A percentile compares a stretch with the other conserved stretches of the same genome.
phyloP scores from a whole-genome alignment of 2,329 filamentous ascomycete species.

The Dothideomycetes sp. region DNA sequence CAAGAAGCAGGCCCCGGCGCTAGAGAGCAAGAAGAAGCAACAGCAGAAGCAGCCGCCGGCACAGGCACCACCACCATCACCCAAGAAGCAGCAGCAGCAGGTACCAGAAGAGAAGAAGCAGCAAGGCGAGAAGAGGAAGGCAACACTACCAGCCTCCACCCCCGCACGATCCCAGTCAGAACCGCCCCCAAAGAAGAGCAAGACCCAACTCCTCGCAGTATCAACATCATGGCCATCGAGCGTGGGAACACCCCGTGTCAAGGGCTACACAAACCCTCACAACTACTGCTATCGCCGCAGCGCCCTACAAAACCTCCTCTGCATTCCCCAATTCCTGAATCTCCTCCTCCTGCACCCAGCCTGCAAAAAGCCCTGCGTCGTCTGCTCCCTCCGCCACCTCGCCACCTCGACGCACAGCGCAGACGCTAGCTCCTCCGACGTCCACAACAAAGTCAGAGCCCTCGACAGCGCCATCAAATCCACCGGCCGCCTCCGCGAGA shows the following conservation, averaged over 20 bases:
- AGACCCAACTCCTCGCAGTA: neutral
- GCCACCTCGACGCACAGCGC: slow-evolving; percentile 6
- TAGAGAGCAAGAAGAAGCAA: too few species aligned
- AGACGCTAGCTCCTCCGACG: slow-evolving; percentile 1
- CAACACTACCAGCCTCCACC: too few species aligned
- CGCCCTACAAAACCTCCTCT: slow-evolving; percentile 11
- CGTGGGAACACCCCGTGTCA: slow-evolving; percentile 6
- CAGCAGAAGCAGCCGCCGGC: too few species aligned
- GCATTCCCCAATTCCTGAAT: slow-evolving; percentile 12
- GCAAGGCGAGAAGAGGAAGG: too few species aligned
- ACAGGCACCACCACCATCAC: too few species aligned
- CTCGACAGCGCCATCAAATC: slow-evolving; percentile 9
- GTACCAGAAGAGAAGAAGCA: too few species aligned
- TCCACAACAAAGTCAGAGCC: slow-evolving; percentile 2
- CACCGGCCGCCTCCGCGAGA: slow-evolving; percentile 7
- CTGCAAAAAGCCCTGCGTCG: slow-evolving; percentile 9
- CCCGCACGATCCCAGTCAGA: neutral
- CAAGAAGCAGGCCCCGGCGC: too few species aligned
- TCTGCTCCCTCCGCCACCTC: slow-evolving; percentile 8
- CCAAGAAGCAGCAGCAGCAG: too few species aligned
- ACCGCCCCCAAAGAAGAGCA: neutral
- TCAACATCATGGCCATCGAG: slow-evolving; percentile 8
- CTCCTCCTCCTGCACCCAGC: slow-evolving; percentile 9
- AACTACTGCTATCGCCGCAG: slow-evolving; percentile 14
- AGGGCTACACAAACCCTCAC: slow-evolving; percentile 11